Percentiles rank a stretch among this genome's conserved stretches.
Evolutionary conservation across 306 rosid genomes (phyloP).

Genomic region (Trifolium fragiferum): DNA sequence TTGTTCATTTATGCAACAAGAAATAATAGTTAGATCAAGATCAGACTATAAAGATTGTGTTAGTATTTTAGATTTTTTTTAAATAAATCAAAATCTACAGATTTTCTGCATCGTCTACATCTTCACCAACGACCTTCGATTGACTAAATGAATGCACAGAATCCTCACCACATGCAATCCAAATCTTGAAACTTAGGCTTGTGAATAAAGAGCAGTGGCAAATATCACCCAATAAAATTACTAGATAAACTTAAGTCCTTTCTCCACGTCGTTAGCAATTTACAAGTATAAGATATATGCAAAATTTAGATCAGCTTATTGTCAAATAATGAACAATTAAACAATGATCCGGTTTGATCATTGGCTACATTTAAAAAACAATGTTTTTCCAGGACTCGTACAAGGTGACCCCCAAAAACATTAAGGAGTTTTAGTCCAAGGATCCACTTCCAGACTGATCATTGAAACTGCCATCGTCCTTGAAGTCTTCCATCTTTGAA

Average conservation of each 20-base stretch:
- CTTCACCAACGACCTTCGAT: no score
- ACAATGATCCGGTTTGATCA: constrained; percentile 30
- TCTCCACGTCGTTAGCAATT: constrained; percentile 16
- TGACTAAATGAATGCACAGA: not conserved
- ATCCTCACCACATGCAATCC: not conserved
- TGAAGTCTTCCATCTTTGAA: constrained; percentile 48
- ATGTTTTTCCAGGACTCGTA: constrained; percentile 16
- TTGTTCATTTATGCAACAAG: not conserved
- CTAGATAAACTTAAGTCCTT: not conserved
- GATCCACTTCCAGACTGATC: constrained; percentile 45
- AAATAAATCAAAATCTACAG: not conserved
- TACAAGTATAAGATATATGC: constrained; percentile 18
- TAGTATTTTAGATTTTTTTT: not conserved
- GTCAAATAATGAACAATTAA: constrained; percentile 15
- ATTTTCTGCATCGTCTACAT: not conserved
- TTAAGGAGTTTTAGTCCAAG: constrained; percentile 37
- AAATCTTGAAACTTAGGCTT: not conserved
- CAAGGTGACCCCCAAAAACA: constrained; percentile 25
- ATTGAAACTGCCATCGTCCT: constrained; percentile 33
- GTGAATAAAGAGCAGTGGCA: not conserved
- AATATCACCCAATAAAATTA: constrained; percentile 27
- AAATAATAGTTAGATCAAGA: not conserved
- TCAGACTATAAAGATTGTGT: not conserved
- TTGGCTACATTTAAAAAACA: not conserved
- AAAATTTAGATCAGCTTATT: not conserved